Evolutionary conservation across 306 rosid species (phyloP), one percentile per base, ranked within the genome.

Genomic region (Citrullus mucosospermus): DNA sequence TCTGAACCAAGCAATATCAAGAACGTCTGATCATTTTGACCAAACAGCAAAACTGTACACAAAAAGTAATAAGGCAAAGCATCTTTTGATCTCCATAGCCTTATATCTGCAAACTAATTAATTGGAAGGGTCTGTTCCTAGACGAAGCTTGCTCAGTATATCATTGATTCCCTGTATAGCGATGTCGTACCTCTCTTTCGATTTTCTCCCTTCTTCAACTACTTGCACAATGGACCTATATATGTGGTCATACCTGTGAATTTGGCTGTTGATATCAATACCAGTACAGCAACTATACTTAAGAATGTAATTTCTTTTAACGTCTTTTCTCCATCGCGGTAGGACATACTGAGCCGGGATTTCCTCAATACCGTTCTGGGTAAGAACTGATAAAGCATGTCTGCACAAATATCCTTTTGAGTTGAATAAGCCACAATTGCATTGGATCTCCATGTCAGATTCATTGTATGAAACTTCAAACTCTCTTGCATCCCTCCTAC

Each of bases 321-420:
- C 6, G 76, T 92, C 94, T 79, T 92, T 92, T 78, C 94, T 90
- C 97, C 97, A 90, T 57, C 90, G 82, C 3, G 88, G 78, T 80
- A 87, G 85, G 78, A 90, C 66, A 81, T 87, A 90, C 46, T 86
- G 97, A 34, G 83, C 67, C 16, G 93, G 91, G 38, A 92, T 86
- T 84, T 88, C 94, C 86, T 85, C 86, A 66, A 90, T 70, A 15
- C 93, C 86, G 81, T 84, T 88, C 66, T 90, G 91, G 82, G 72
- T 58, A 20, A 92, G 90, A 82, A 92, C 80, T 10, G 83, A 87
- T 3, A 90, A 83, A 3, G 90, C 87, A 80, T 92, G 97, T 80
- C 94, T 87, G 82, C 94, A 92, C 73, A 88, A 82, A 84, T 83
- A 90, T 70, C 97, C 97, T 82, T 78, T 87, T 9, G 82, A 85